Evolutionary conservation across 345 rosid genomes (phyloP), one percentile per base, ranked within the genome.

Genomic region (Eucalyptus rudis): DNA sequence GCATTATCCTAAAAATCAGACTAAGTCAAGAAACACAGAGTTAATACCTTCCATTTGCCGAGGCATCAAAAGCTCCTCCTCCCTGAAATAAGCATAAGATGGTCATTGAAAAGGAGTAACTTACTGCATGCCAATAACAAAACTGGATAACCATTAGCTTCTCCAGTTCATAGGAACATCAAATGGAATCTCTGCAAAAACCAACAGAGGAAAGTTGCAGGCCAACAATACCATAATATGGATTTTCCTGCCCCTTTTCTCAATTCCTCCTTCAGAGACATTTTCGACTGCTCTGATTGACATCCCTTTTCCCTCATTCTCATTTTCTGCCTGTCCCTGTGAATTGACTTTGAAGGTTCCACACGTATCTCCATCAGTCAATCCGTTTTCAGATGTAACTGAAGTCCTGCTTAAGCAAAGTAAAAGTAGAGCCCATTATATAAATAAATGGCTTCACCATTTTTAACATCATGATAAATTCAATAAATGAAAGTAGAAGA

Each of bases 41-140:
- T 79, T 40, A 71, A 33, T 91, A 95, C 96, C 96, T 94, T 79
- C 87, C 89, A 87, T 79, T 89, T 88, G 86, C 58, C 25, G 88
- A 87, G 86, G 88, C 91, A 76, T 36, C 90, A 88, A 90, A 80
- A 76, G 86, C 89, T 89, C 91, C 94, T 86, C 86, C 90, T 14
- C 80, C 88, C 96, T 94, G 93, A 89, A 88, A 84, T 40, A 14
- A 83, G 86, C 36, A 62, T 87, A 62, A 33, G 83, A 83, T 56
- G 86, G 86, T 64, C 68, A 86, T 68, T 86, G 56, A 86, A 33
- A 51, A 50, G 62, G 62, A 86, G 45, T 43, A 52, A 44, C 45
- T 50, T 86, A 29, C 29, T 86, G 54, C 59, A 56, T 86, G 62
- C 45, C 44, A 86, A n/a, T 51, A 31, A 56, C 27, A 86, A 43